A percentile compares a stretch with the other conserved stretches of the same genome.
Conservation (phyloP, 2,329 filamentous ascomycete species). For the Phymatotrichopsis omnivora region DNA sequence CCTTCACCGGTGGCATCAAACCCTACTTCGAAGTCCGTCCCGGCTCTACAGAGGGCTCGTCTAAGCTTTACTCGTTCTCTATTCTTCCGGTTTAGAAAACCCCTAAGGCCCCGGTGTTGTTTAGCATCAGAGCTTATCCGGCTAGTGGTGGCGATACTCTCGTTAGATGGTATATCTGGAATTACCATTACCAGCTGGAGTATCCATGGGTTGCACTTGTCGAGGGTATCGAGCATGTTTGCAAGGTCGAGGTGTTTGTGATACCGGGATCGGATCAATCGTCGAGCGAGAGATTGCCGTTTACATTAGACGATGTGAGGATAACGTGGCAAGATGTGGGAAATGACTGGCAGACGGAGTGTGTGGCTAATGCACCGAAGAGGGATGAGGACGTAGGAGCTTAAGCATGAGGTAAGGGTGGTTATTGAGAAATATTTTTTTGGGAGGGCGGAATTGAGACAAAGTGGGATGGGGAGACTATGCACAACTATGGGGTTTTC, state of each 20-base stretch:
- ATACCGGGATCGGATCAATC: conserved; percentile 5
- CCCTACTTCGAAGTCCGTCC: conserved; percentile 10
- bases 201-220: conserved; percentile 11
- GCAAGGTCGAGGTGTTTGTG: conserved; percentile 15
- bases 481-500: no score
- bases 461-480: no score
- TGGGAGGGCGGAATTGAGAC: no score
- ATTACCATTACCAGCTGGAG: conserved; percentile 6
- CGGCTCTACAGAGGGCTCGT: conserved; percentile 11
- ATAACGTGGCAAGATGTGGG: conserved; percentile 15
- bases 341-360: no score
- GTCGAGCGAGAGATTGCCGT: conserved; percentile 9
- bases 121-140: conserved; percentile 13
- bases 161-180: conserved; percentile 16
- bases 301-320: conserved; percentile 14
- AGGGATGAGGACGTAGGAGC: no score
- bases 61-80: conserved; percentile 13
- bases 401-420: no score
- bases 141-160: conserved; percentile 1
- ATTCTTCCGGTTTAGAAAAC: conserved; percentile 12
- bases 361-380: no score
- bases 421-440: no score
- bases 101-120: conserved; percentile 9
- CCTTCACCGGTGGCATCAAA: conserved; percentile 9
- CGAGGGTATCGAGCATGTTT: conserved; percentile 5